These are phyloP conservation scores for Ephemerocybe angulata DNA, from an alignment of 768 basidiomycete genomes.

Conservation along the genomic window DNA sequence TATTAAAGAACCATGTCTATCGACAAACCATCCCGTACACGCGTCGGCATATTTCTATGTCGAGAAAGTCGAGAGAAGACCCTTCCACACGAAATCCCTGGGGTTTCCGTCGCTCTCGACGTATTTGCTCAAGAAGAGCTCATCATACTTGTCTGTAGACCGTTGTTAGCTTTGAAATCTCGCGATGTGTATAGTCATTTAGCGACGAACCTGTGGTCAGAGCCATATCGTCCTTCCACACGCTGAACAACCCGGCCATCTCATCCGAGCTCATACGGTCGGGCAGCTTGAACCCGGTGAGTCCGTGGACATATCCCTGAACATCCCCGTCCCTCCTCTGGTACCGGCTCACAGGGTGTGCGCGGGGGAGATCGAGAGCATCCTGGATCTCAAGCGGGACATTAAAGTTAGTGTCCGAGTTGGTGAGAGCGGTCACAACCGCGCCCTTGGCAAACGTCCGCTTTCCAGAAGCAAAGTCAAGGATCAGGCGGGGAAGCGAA, in stretches of 20 bases:
- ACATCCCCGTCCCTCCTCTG: slow-evolving; percentile 26
- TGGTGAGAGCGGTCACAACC: slow-evolving; percentile 66
- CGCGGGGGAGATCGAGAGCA: slow-evolving; percentile 47
- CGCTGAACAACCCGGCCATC: slow-evolving; percentile 69
- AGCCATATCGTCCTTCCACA: slow-evolving; percentile 66
- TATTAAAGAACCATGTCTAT: neutral
- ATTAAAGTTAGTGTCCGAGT: slow-evolving; percentile 54
- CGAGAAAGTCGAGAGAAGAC: slow-evolving; percentile 39
- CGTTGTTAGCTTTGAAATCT: neutral
- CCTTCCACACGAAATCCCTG: slow-evolving; percentile 72
- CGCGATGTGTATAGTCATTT: neutral
- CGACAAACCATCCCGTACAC: neutral
- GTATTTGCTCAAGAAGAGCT: slow-evolving; percentile 75
- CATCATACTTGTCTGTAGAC: slow-evolving; percentile 46
- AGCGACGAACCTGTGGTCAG: slow-evolving; percentile 43
- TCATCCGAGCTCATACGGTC: slow-evolving; percentile 60
- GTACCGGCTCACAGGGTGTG: slow-evolving; percentile 41
- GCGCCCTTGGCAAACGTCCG: slow-evolving; percentile 63
- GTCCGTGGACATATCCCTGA: slow-evolving; percentile 46
- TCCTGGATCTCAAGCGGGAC: slow-evolving; percentile 63
- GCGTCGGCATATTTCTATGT: neutral
- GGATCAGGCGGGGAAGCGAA: slow-evolving; percentile 68
- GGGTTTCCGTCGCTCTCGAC: slow-evolving; percentile 76
- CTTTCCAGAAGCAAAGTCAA: slow-evolving; percentile 76
- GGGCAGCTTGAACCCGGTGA: slow-evolving; percentile 41